Evolutionary conservation across 345 rosid species (phyloP), one percentile per base, ranked within the genome.

Genomic region (Moringa oleifera): DNA sequence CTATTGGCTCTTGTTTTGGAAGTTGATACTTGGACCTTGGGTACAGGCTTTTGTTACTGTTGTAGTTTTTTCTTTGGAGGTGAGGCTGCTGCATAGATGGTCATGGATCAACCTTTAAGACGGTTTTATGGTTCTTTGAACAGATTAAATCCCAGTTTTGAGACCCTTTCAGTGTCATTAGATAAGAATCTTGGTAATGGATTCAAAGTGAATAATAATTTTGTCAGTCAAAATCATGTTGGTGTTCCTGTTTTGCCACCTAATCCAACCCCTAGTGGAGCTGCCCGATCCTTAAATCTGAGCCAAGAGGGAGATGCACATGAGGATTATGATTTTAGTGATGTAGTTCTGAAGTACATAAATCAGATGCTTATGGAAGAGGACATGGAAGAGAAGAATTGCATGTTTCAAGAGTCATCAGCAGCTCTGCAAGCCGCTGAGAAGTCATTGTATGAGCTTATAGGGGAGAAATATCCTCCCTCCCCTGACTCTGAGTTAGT

Each of bases 381-480:
- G 71, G 82, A 81, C 23, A 75, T 85, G 88, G 88, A 83, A 64
- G 88, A 81, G 72, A 83, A 81, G 61, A 51, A 71, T 1, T 74
- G 82, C 28, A 71, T 66, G 81, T 76, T 77, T 72, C 87, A 79
- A 22, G 88, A 83, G 73, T 75, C 84, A 20, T 77, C 86, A 0
- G 83, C 73, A 4, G 88, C 88, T 2, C 81, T 85, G 23, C 83
- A 81, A 61, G 88, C 80, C 22, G 83, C 86, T 0, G 91, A 85
- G 75, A 85, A 77, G 58, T 73, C 88, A 0, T 76, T 81, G 1
- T 85, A 83, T 51, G 88, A 83, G 55, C 83, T 80, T 75, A 72
- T 85, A 18, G 86, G 91, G 57, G 72, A 80, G 71, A 72, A 65
- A 54, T 79, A 79, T 59, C 88, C 88, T 21, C 81, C 83, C 57